Evolutionary conservation across 176 grass and related monocot species (phyloP), one percentile per base, ranked within the genome.

Genomic region (Hsuehochloa calcarea): DNA sequence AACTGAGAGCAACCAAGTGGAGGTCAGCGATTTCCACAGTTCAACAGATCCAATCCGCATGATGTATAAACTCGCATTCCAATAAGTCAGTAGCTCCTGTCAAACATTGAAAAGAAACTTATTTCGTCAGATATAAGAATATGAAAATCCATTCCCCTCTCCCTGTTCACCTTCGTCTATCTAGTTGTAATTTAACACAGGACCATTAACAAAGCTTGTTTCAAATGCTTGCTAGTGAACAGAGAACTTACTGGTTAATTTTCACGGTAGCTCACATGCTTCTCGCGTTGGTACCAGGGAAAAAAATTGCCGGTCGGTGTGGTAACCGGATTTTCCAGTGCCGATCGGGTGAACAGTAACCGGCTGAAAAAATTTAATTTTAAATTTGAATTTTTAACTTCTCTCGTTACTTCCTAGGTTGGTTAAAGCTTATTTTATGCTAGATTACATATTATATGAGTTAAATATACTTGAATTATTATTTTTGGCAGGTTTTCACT

Each of bases 181-280:
- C 19, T 11, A 82, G 4, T 54, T 9, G 71, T 44, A 70, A 22
- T 39, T 59, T 41, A 16, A 26, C 5, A 16, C 14, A 22, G 38
- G 20, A 17, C 12, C 17, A n/a, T 8, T 23, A 8, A 54, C 10
- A 54, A 29, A 86, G 25, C 5, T 52, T n/a, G n/a, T 46, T 62
- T 59, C 13, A 14, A 65, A 87, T 10, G 13, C 16, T 41, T 79
- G 67, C 10, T 29, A 26, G 16, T 79, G 49, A 46, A 56, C 0
- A 47, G 20, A 59, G 29, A 61, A 80, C 59, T 79, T 61, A 87
- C 79, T 1, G n/a, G 40, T 75, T 69, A 62, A 61, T 17, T 68
- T 82, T 63, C 62, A 61, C 6, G 1, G 68, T 46, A 41, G 23
- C 25, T 37, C 41, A 26, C 46, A 38, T 3, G 14, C 50, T 25